Evolutionary conservation across 2,329 filamentous ascomycete genomes (phyloP).

Genomic region (Alternaria hordeiaustralica): DNA sequence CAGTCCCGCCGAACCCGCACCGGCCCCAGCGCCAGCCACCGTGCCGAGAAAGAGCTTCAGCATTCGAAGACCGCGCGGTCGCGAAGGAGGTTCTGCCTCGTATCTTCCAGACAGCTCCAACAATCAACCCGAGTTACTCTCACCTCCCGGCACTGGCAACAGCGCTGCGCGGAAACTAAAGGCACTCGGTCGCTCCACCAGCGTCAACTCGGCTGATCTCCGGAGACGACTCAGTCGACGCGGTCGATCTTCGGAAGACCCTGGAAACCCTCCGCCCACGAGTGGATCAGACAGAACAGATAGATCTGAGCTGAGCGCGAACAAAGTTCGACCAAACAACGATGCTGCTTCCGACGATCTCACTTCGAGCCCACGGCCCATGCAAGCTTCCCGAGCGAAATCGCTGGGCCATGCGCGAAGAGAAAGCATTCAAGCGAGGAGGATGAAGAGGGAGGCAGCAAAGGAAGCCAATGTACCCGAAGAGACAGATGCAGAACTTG

Average conservation of each 20-base stretch:
- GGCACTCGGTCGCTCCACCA: slow-evolving; percentile 83
- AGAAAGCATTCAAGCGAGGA: slow-evolving; percentile 89
- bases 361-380: slow-evolving; percentile 37
- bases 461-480: slow-evolving; percentile 83
- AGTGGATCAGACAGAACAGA: slow-evolving; percentile 86
- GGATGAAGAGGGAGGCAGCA: slow-evolving; percentile 74
- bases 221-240: slow-evolving; percentile 68
- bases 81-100: slow-evolving; percentile 58
- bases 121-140: slow-evolving; percentile 79
- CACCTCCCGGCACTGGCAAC: slow-evolving; percentile 68
- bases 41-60: slow-evolving; percentile 87
- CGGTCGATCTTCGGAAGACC: slow-evolving; percentile 61
- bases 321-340: slow-evolving; percentile 55
- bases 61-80: slow-evolving; percentile 68
- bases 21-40: slow-evolving; percentile 61
- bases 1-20: slow-evolving; percentile 69
- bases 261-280: slow-evolving; percentile 71
- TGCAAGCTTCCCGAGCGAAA: slow-evolving; percentile 68
- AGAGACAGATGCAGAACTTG: slow-evolving; percentile 83
- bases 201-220: slow-evolving; percentile 87
- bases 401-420: slow-evolving; percentile 87
- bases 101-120: slow-evolving; percentile 61
- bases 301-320: slow-evolving; percentile 64
- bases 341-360: slow-evolving; percentile 60
- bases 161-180: slow-evolving; percentile 66